Evolutionary conservation across 495 filamentous ascomycete genomes (phyloP).

Genomic region (Penicillium cinerascens): DNA sequence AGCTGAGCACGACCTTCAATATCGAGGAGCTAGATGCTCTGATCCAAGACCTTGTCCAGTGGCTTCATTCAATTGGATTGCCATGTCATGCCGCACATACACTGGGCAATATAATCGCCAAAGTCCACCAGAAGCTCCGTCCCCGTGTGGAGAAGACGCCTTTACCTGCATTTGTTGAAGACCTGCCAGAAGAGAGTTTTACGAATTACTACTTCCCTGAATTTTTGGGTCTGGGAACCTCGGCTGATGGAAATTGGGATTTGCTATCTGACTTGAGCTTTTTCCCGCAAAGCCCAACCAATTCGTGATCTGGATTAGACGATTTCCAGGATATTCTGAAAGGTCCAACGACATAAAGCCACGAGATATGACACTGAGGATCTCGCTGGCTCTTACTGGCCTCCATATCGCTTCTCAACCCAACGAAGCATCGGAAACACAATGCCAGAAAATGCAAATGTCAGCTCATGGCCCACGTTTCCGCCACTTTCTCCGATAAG

Average conservation of each 20-base stretch:
- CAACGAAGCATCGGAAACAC: slow-evolving; percentile 21
- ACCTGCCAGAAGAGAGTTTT: slow-evolving; percentile 14
- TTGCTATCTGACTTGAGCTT: slow-evolving; percentile 21
- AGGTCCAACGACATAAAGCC: too few relatives aligned
- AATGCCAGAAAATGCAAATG: slow-evolving; percentile 24
- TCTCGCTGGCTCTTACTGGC: neutral
- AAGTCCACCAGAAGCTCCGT: slow-evolving; percentile 22
- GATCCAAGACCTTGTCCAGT: slow-evolving; percentile 33
- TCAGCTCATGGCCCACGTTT: slow-evolving; percentile 68
- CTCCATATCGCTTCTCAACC: slow-evolving; percentile 19
- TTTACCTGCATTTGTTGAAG: slow-evolving; percentile 6
- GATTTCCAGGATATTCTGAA: too few relatives aligned
- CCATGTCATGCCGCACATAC: slow-evolving; percentile 46
- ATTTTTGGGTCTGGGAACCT: slow-evolving; percentile 25
- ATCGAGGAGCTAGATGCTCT: slow-evolving; percentile 31
- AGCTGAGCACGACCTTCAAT: slow-evolving; percentile 25
- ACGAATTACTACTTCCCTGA: slow-evolving; percentile 30
- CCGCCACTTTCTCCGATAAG: slow-evolving; percentile 56
- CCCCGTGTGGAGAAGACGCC: slow-evolving; percentile 12
- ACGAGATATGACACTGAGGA: too few relatives aligned
- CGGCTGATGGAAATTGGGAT: slow-evolving; percentile 28
- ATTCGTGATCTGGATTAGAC: neutral
- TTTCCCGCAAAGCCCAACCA: slow-evolving; percentile 16
- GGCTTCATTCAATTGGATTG: slow-evolving; percentile 42
- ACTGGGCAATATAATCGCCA: slow-evolving; percentile 36